These are phyloP conservation scores for Litsea cubeba DNA, from an alignment of 164 flowering plant genomes.

Conservation along the genomic window DNA sequence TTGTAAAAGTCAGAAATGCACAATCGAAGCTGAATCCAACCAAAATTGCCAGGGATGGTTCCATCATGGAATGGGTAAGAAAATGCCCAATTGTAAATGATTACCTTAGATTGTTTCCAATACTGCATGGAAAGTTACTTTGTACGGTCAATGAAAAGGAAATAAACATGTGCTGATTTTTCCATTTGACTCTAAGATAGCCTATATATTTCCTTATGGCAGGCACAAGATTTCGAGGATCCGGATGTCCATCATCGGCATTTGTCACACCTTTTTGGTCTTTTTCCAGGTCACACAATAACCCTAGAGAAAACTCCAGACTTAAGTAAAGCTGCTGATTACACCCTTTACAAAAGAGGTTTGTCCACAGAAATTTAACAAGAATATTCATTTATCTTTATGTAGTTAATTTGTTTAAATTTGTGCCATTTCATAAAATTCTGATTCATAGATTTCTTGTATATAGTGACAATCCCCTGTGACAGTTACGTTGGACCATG, in stretches of 20 bases:
- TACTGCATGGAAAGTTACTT: not conserved
- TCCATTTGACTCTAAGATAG: not conserved
- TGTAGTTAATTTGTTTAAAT: not conserved
- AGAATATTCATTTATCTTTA: not conserved
- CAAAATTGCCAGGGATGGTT: constrained; percentile 76
- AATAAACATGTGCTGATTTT: not conserved
- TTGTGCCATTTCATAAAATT: not conserved
- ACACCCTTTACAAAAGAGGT: constrained; percentile 84
- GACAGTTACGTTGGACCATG: too few relatives aligned
- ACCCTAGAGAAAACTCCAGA: constrained; percentile 66
- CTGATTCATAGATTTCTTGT: not conserved
- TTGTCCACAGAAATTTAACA: constrained; percentile 7
- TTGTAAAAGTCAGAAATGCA: constrained; percentile 51
- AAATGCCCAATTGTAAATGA: not conserved
- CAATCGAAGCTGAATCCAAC: constrained; percentile 54
- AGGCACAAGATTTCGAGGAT: constrained; percentile 90
- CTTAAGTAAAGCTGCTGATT: constrained; percentile 75
- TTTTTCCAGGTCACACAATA: constrained; percentile 87
- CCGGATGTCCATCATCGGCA: constrained; percentile 85
- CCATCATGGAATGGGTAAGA: constrained; percentile 94
- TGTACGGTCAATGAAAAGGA: not conserved
- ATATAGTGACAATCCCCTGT: too few relatives aligned
- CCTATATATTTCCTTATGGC: constrained; percentile 12
- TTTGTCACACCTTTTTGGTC: constrained; percentile 85
- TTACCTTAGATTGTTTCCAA: not conserved